phyloP scores from a whole-genome alignment of 768 basidiomycete species.

The Rossbeevera mucosa region DNA sequence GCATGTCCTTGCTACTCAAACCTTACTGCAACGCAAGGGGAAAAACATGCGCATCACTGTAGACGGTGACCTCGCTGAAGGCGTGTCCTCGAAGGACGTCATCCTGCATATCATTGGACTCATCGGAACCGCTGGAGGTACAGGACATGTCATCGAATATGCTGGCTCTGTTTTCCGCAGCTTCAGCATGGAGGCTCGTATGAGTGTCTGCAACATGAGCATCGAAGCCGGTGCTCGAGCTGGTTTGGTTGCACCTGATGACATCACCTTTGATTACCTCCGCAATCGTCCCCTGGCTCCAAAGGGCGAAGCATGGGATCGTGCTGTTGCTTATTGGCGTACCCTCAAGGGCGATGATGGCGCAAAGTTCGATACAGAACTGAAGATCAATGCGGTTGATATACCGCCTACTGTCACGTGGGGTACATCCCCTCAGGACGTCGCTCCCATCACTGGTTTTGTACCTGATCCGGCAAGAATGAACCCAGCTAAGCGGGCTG shows the following conservation, averaged over 20 bases:
- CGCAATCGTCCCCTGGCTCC: constrained; percentile 77
- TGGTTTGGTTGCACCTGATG: constrained; percentile 90
- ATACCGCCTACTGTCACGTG: constrained; percentile 90
- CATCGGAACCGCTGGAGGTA: constrained; percentile 92
- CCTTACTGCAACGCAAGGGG: constrained; percentile 77
- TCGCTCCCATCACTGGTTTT: constrained; percentile 72
- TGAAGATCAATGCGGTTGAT: constrained; percentile 76
- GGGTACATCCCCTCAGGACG: constrained; percentile 91
- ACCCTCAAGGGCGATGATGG: constrained; percentile 74
- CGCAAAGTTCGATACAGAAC: constrained; percentile 79
- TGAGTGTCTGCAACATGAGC: constrained; percentile 93
- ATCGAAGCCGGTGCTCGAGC: constrained; percentile 92
- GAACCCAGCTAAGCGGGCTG: constrained; percentile 60
- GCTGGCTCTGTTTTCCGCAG: constrained; percentile 82
- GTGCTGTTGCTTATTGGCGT: constrained; percentile 81
- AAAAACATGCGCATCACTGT: constrained; percentile 93
- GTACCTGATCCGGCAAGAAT: constrained; percentile 75
- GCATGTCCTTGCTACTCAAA: constrained; percentile 91
- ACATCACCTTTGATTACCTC: constrained; percentile 81
- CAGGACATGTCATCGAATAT: constrained; percentile 88
- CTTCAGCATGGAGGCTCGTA: constrained; percentile 87
- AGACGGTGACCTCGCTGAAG: constrained; percentile 74
- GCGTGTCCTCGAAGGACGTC: constrained; percentile 87
- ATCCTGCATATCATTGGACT: constrained; percentile 86
- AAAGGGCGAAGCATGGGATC: constrained; percentile 81